A percentile compares a stretch with the other conserved stretches of the same genome.
These are phyloP conservation scores for Pseudogymnoascus pannorum DNA, from an alignment of 2,329 filamentous ascomycete species.

Conservation along the genomic window DNA sequence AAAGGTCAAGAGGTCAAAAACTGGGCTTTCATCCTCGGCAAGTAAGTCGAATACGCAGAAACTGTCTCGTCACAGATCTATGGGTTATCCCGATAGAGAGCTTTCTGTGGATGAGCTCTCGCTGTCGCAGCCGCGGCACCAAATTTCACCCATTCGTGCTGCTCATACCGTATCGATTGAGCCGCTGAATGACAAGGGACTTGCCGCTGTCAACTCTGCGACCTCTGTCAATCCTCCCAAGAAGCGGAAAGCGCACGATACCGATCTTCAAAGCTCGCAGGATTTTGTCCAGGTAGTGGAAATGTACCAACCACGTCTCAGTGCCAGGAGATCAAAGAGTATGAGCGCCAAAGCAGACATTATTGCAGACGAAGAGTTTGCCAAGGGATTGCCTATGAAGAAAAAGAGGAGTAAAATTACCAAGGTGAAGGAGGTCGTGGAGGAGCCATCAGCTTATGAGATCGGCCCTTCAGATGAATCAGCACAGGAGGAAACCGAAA, in stretches of 20 bases:
- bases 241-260: not conserved
- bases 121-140: not conserved
- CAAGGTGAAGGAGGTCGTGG: not conserved
- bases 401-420: not conserved
- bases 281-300: constrained; percentile 10
- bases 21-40: not conserved
- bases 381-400: not conserved
- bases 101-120: constrained; percentile 10
- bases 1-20: constrained; percentile 5
- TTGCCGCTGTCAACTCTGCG: not conserved
- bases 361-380: not conserved
- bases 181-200: not conserved
- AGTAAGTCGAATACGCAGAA: not conserved
- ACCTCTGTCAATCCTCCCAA: not conserved
- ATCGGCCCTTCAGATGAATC: not conserved
- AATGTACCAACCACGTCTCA: constrained; percentile 13
- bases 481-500: not conserved
- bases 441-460: not conserved
- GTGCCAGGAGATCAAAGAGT: constrained; percentile 12
- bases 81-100: not conserved
- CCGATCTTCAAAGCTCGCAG: not conserved
- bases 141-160: not conserved
- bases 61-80: not conserved
- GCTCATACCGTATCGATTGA: not conserved
- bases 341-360: constrained; percentile 8